Base-by-base conservation (phyloP, 2,329 filamentous ascomycete species). In the Exophiala dermatitidis region DNA sequence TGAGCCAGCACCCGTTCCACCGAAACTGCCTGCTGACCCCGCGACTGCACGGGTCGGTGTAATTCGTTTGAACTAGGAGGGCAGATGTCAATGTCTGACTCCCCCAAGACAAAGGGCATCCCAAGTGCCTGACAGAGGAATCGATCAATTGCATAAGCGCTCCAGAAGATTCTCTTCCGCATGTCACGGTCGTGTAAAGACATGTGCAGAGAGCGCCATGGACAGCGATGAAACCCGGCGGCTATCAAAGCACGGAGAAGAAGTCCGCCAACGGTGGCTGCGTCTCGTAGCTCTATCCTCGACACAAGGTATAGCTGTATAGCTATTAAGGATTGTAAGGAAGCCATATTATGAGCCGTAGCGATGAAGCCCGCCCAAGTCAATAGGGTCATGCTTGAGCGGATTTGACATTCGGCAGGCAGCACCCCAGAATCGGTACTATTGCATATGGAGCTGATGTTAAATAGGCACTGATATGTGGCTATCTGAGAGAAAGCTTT, bases 41-140 rank as follows among this genome's bases (percentile, higher is more conserved):
- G 12, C 12, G 52, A 8, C n/a, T 34, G 38, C 29, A 54, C 52
- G 8, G 47, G 48, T 19, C 32, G 38, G 32, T 56, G 53, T 6
- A 52, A 34, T 42, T 56, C 53, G 26, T 19, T 34, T 31, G 34
- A 48, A n/a, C 53, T 49, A n/a, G 53, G 53, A 26, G 52, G 43
- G 34, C 79, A 82, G 1, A 82, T 79, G 58, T 82, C 79, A 4
- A 81, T 65, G 51, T 82, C 79, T 42, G 80, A 75, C 55, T 82
- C 79, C 46, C 74, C 73, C 7, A 82, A 75, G 26, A 75, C 73
- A 0, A 81, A 66, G 0, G 79, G 79, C 0, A 80, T 67, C 0
- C 79, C 79, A 2, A 82, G 71, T 0, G 77, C 77, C 44, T 82
- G 79, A 6, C 75, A 79, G 0, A 82, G 68, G 51, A 79, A 75